These are phyloP conservation scores for Mortierella sp. DNA, from an alignment of 371 early-diverging fungal species.

Conservation along the genomic window DNA sequence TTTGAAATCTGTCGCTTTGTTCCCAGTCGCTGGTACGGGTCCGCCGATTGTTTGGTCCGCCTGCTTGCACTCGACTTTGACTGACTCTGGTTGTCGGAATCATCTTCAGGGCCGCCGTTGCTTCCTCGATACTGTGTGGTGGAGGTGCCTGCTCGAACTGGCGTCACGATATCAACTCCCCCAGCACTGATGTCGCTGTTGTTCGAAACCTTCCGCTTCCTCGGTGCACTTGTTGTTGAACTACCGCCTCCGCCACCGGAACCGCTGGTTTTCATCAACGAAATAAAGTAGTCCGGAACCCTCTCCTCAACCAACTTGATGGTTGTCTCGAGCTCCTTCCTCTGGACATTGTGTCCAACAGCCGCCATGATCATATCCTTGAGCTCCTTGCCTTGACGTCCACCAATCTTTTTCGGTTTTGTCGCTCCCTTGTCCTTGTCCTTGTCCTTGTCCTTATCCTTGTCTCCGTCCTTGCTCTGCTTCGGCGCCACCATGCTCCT, in stretches of 20 bases:
- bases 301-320: conserved; percentile 38
- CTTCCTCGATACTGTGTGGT: background rate
- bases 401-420: conserved; percentile 41
- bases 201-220: conserved; percentile 17
- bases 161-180: conserved; percentile 8
- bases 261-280: conserved; percentile 25
- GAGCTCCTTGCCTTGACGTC: conserved; percentile 39
- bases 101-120: background rate
- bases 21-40: conserved; percentile 5
- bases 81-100: background rate
- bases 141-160: background rate
- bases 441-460: background rate
- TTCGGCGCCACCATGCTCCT: conserved; percentile 26
- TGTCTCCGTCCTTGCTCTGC: conserved; percentile 11
- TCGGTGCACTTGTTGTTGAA: conserved; percentile 11
- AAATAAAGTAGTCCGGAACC: conserved; percentile 21
- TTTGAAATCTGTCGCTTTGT: conserved; percentile 47
- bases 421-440: background rate
- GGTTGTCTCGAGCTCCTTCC: conserved; percentile 42
- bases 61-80: background rate
- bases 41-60: background rate
- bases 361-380: conserved; percentile 37
- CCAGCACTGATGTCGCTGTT: conserved; percentile 6
- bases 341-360: conserved; percentile 41
- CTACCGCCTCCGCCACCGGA: background rate